These are phyloP conservation scores for Phytophthora cajani DNA, from an alignment of 352 stramenopile genomes.

Conservation along the genomic window DNA sequence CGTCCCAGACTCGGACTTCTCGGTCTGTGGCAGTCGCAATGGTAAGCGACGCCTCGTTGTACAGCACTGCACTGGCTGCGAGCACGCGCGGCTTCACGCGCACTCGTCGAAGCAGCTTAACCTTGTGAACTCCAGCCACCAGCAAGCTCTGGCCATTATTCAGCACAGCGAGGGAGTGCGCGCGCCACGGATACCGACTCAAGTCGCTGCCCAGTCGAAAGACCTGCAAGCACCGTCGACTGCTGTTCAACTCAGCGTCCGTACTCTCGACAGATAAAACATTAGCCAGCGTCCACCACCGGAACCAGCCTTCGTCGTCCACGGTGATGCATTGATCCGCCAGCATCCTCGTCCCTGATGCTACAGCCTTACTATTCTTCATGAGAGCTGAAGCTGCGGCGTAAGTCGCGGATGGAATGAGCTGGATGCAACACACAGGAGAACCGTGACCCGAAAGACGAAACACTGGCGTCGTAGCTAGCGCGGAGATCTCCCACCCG, in stretches of 20 bases:
- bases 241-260: conserved; percentile 59
- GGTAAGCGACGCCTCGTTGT: conserved; percentile 72
- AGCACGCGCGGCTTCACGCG: conserved; percentile 66
- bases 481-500: conserved; percentile 72
- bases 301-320: conserved; percentile 85
- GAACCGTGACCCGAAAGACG: conserved; percentile 70
- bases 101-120: conserved; percentile 76
- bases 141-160: conserved; percentile 71
- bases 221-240: conserved; percentile 62
- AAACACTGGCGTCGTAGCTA: conserved; percentile 72
- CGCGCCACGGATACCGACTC: conserved; percentile 69
- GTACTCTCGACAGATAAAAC: conserved; percentile 72
- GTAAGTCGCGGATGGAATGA: conserved; percentile 53
- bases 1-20: conserved; percentile 79
- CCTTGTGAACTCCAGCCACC: conserved; percentile 65
- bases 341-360: conserved; percentile 34
- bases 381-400: conserved; percentile 29
- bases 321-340: conserved; percentile 78
- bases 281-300: conserved; percentile 80
- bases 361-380: conserved; percentile 22
- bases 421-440: conserved; percentile 71
- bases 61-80: conserved; percentile 68
- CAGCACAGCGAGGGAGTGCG: conserved; percentile 66
- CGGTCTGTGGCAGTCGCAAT: conserved; percentile 73
- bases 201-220: conserved; percentile 73